Base-by-base conservation (phyloP, 306 rosid genomes). In the Casuarina cunninghamiana region DNA sequence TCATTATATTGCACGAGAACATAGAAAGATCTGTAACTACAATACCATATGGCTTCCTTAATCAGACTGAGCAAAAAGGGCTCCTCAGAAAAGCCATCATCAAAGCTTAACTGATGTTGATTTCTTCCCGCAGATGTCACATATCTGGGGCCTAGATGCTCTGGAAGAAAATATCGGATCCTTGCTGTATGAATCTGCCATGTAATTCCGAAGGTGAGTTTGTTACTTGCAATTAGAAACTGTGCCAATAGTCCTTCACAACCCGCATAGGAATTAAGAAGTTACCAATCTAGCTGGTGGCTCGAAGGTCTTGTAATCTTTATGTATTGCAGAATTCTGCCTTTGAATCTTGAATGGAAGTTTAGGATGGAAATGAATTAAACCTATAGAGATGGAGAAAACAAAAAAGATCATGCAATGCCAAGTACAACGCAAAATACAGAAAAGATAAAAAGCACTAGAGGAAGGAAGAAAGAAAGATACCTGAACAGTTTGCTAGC, bases 21-120 rank as follows among this genome's bases (percentile, higher is more conserved):
- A 41, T 57, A 62, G 67, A 13, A 69, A 54, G 3, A 43, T 21
- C 53, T n/a, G 26, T 4, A 1, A 57, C 63, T 32, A 10, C 19
- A 26, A 35, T 92, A 94, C 97, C 97, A 80, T 26, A 86, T 7
- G 72, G 75, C 58, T 38, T 94, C 93, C 79, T 82, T 88, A 69
- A 88, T 49, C n/a, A 87, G 63, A 73, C 75, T 80, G 66, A 88
- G 75, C 86, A 82, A 72, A 84, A 88, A 83, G 39, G 98, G 89
- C 75, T 94, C 97, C 71, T 83, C 72, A 61, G 88, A 79, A 17
- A 69, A 77, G 70, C 79, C 93, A 46, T 85, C 84, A 73, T 83
- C 85, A 71, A 70, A 79, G 68, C 80, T 83, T 37, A 84, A 67
- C 26, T 69, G 85, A 46, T 37, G 88, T 75, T 75, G 83, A 74